Evolutionary conservation across 805 yeast species (phyloP).

Genomic region (Jamesozyma lodderae): DNA sequence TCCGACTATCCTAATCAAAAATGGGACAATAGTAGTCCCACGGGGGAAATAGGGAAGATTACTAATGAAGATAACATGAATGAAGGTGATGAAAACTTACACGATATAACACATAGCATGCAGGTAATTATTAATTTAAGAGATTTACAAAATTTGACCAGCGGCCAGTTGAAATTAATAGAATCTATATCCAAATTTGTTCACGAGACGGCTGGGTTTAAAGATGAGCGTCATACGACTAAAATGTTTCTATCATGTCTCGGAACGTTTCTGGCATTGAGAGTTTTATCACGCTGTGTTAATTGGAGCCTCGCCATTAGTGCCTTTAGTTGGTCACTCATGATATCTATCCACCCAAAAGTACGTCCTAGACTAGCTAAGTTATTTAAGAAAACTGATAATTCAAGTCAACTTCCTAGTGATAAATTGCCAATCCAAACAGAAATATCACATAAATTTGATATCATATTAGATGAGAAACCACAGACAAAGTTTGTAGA

Average conservation of each 20-base stretch:
- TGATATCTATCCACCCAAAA: constrained; percentile 54
- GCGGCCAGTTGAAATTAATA: constrained; percentile 41
- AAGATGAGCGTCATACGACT: constrained; percentile 60
- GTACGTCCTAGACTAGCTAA: constrained; percentile 12
- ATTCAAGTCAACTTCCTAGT: constrained; percentile 19
- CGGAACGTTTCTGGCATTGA: constrained; percentile 31
- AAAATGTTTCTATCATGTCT: constrained; percentile 41
- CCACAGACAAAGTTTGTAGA: constrained; percentile 60
- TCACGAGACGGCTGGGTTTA: constrained; percentile 59
- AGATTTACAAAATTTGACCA: constrained; percentile 60
- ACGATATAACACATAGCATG: constrained; percentile 23
- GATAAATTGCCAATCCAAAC: too few species aligned
- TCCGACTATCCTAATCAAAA: not conserved
- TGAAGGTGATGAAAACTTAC: constrained; percentile 4
- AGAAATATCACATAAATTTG: not conserved
- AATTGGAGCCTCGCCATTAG: constrained; percentile 61
- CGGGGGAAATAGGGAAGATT: too few species aligned
- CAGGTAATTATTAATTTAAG: constrained; percentile 51
- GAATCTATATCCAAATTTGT: constrained; percentile 47
- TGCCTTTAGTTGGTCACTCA: constrained; percentile 44
- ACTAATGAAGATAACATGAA: too few species aligned
- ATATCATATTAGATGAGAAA: constrained; percentile 58
- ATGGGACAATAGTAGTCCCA: not conserved
- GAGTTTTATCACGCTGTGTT: constrained; percentile 41
- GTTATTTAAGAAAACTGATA: not conserved